Base-by-base conservation (phyloP, 768 basidiomycete genomes). In the Leccinum obscurum region DNA sequence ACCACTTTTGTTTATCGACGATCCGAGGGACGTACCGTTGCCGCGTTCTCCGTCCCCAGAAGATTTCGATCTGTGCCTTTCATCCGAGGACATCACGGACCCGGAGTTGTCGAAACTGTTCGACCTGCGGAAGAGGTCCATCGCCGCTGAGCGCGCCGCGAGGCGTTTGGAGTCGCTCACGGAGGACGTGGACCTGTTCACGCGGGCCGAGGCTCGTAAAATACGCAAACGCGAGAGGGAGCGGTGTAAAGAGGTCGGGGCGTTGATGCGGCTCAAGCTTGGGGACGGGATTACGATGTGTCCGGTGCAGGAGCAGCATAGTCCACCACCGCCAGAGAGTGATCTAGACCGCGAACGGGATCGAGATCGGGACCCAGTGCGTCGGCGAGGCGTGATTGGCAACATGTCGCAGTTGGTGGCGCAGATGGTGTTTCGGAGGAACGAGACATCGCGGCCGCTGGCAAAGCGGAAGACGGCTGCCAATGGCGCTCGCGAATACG, bases 241-340 rank as follows among this genome's bases (percentile, higher is more conserved):
- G 70, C 75, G 80, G 44, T 77, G 78, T 24, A 78, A 80, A 62
- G 87, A 88, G 75, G 72, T 87, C 11, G 78, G 80, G 9, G 76
- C 82, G 35, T 74, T 88, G 61, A 71, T 88, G 62, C 77, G 83
- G 65, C 68, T 87, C 62, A 88, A 87, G 72, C 66, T 85, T 62
- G 75, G 70, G 22, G 72, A 74, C 51, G 64, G 64, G 52, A 59
- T 74, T 17, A 49, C 60, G 7, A 60, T 59, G 15, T 63, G 58
- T 58, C 65, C 68, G 20, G 11, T 20, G 5, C 68, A 69, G 57
- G 69, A 69, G 57, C 63, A 56, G 53, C 70, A 64, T 26, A 46
- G 44, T 46, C 44, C 44, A 1, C 44, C 44, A 22, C 11, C 44
- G 6, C 66, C 68, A 51, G 73, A 70, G 41, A 55, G 51, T n/a